phyloP scores from a whole-genome alignment of 345 rosid genomes.

The Rubroshorea leprosula region DNA sequence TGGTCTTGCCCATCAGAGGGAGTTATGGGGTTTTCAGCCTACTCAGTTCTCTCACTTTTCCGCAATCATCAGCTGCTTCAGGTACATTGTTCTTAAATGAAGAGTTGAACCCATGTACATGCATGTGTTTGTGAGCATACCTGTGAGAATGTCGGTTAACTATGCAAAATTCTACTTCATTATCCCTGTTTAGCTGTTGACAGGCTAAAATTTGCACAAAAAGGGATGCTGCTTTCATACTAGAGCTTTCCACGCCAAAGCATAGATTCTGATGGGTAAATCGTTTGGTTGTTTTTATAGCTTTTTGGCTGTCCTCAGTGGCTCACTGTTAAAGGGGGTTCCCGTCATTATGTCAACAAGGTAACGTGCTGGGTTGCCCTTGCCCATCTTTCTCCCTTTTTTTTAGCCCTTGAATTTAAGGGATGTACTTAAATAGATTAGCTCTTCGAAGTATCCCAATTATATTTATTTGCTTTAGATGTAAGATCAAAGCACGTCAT shows the following conservation, averaged over 20 bases:
- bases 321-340: slow-evolving; percentile 71
- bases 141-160: not conserved
- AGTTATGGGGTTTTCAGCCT: slow-evolving; percentile 75
- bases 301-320: slow-evolving; percentile 86
- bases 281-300: slow-evolving; percentile 29
- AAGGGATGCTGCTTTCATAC: no score
- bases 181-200: not conserved
- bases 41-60: slow-evolving; percentile 75
- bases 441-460: no score
- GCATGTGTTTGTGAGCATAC: not conserved
- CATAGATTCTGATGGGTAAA: no score
- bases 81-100: slow-evolving; percentile 27
- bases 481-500: no score
- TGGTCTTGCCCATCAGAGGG: slow-evolving; percentile 85
- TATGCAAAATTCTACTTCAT: no score
- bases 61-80: slow-evolving; percentile 84
- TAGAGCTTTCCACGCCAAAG: no score
- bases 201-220: no score
- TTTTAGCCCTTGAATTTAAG: not conserved
- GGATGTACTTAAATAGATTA: no score
- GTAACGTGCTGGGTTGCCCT: no score
- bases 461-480: no score
- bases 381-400: no score
- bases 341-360: slow-evolving; percentile 66
- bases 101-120: not conserved